Conservation (phyloP, 192 early-diverging fungal species). For the Cetraspora pellucida region DNA sequence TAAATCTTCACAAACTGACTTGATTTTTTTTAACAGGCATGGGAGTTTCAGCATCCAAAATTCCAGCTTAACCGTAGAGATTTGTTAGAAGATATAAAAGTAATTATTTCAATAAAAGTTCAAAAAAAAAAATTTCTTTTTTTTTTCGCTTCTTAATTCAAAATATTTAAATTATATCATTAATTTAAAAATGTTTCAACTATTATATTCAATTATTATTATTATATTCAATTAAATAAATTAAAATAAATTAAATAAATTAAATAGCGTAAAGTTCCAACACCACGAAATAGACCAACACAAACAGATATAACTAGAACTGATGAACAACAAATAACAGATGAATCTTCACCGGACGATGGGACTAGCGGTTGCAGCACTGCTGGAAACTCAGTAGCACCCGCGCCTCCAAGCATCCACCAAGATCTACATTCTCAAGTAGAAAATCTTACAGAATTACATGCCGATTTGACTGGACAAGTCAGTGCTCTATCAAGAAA, state of each 20-base stretch:
- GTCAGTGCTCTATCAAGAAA: slow-evolving; percentile 7
- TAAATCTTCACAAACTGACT: background rate
- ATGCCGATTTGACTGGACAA: slow-evolving; percentile 8
- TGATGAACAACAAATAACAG: background rate
- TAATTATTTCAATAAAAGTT: slow-evolving; percentile 3
- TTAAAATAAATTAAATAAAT: too few relatives aligned
- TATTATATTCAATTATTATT: too few relatives aligned
- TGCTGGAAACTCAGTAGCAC: background rate
- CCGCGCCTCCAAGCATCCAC: too few relatives aligned
- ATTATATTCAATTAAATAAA: too few relatives aligned
- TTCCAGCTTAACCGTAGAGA: slow-evolving; percentile 59
- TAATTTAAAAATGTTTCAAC: too few relatives aligned
- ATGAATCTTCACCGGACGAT: background rate
- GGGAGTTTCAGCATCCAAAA: slow-evolving; percentile 71
- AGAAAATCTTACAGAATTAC: slow-evolving; percentile 1
- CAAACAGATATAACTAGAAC: slow-evolving; percentile 5
- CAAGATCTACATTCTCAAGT: slow-evolving; percentile 24
- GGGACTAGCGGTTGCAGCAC: background rate
- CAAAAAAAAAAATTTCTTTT: background rate
- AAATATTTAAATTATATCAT: too few relatives aligned
- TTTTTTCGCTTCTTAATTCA: too few relatives aligned
- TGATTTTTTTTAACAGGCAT: slow-evolving; percentile 41
- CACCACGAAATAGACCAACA: slow-evolving; percentile 39
- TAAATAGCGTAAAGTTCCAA: slow-evolving; percentile 43
- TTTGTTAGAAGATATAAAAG: slow-evolving; percentile 58